phyloP scores from a whole-genome alignment of 768 basidiomycete genomes.

The Gautieria morchelliformis region DNA sequence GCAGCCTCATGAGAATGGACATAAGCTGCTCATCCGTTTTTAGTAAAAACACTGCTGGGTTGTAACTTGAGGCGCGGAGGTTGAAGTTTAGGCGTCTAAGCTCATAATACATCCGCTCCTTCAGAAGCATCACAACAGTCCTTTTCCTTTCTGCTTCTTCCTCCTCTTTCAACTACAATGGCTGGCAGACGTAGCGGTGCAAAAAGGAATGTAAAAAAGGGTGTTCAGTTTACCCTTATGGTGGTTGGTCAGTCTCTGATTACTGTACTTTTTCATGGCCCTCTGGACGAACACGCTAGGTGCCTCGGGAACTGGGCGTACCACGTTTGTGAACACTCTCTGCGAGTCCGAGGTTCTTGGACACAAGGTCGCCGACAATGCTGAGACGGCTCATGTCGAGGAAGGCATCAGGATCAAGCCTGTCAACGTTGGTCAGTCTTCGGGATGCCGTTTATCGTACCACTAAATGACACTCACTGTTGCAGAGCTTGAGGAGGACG shows the following conservation, averaged over 20 bases:
- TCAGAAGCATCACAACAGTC: constrained; percentile 4
- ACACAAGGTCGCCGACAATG: constrained; percentile 79
- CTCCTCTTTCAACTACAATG: constrained; percentile 56
- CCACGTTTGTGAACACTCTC: constrained; percentile 98
- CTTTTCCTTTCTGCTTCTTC: background rate
- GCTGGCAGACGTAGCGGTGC: constrained; percentile 70
- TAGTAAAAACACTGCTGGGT: background rate
- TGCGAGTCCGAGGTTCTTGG: constrained; percentile 89
- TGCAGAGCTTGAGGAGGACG: constrained; percentile 94
- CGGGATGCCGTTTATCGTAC: background rate
- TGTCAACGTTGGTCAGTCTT: constrained; percentile 73
- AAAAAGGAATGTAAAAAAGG: constrained; percentile 93
- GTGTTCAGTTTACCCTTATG: constrained; percentile 96
- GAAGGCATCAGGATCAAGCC: constrained; percentile 94
- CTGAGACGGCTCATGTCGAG: constrained; percentile 87
- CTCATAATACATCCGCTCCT: background rate
- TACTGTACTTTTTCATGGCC: background rate
- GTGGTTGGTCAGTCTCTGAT: constrained; percentile 73
- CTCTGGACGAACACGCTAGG: constrained; percentile 37
- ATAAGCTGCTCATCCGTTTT: background rate
- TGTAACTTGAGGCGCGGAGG: constrained; percentile 12
- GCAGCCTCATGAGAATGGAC: background rate
- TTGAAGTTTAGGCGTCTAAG: constrained; percentile 16
- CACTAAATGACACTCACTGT: background rate
- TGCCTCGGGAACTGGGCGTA: constrained; percentile 94